Percentiles rank a stretch among this genome's conserved stretches.
Conservation (phyloP, 305 asterid genomes). For the Fraxinus platypoda region DNA sequence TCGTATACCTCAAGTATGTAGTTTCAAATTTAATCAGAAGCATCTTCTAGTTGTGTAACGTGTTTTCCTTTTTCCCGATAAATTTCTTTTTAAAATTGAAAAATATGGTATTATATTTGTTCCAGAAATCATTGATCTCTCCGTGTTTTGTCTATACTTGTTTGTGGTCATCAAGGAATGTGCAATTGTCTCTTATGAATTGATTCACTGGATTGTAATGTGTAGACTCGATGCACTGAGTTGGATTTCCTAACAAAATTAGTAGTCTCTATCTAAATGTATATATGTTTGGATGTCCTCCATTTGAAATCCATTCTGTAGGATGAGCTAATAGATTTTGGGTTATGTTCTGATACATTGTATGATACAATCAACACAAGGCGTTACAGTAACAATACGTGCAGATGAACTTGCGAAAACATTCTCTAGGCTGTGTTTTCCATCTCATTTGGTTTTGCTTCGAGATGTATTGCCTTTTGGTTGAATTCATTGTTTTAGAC, state of each 20-base stretch:
- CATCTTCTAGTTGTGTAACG: not conserved
- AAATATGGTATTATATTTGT: not conserved
- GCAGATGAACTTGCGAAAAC: not conserved
- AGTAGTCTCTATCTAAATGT: not conserved
- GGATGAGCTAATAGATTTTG: not conserved
- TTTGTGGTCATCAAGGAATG: not conserved
- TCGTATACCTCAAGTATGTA: not conserved
- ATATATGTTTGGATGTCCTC: not conserved
- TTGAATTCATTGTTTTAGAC: not conserved
- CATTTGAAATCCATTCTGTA: not conserved
- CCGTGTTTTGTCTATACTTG: not conserved
- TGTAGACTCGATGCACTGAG: not conserved
- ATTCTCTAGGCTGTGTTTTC: not conserved
- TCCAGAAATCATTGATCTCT: not conserved
- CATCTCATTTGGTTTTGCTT: not conserved
- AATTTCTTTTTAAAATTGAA: not conserved
- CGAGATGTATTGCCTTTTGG: not conserved
- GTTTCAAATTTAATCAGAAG: not conserved
- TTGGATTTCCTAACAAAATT: not conserved
- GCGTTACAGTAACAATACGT: not conserved
- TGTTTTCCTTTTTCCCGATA: not conserved
- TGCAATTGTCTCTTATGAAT: not conserved
- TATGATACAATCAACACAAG: not conserved
- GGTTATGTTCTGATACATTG: not conserved
- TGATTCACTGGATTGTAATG: not conserved